phyloP scores from a whole-genome alignment of 2,329 filamentous ascomycete genomes.

The Aspergillus arachidicola region DNA sequence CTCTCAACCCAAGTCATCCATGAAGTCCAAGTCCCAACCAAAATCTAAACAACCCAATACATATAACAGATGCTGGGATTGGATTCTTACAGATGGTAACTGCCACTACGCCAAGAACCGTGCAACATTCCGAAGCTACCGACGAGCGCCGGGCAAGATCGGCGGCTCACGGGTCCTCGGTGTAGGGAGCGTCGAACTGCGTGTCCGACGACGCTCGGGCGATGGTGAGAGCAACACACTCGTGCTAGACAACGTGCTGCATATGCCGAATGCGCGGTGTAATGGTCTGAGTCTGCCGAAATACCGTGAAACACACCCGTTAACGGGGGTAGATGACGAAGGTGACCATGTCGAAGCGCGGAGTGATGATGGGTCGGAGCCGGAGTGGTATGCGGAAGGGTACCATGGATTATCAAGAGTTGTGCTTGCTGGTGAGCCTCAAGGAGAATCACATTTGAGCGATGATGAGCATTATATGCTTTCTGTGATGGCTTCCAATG shows the following conservation, averaged over 20 bases:
- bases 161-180: conserved; percentile 20
- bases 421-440: conserved; percentile 20
- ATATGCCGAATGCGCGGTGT: conserved; percentile 23
- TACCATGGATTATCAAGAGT: conserved; percentile 17
- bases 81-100: conserved; percentile 22
- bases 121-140: conserved; percentile 22
- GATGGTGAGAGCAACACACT: conserved; percentile 18
- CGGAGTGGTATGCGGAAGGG: conserved; percentile 19
- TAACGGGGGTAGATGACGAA: conserved; percentile 6
- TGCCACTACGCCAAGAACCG: conserved; percentile 27
- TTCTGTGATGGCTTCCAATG: conserved; percentile 18
- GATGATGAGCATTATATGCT: conserved; percentile 10
- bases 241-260: conserved; percentile 21
- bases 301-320: conserved; percentile 12
- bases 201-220: conserved; percentile 16
- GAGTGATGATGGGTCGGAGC: conserved; percentile 15
- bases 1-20: not conserved
- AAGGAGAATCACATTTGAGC: conserved; percentile 11
- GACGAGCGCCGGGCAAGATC: conserved; percentile 22
- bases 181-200: conserved; percentile 21
- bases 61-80: conserved; percentile 23
- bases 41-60: not conserved
- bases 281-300: conserved; percentile 22
- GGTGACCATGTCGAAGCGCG: conserved; percentile 11
- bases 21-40: not conserved